Evolutionary conservation across 306 rosid genomes (phyloP), one percentile per base, ranked within the genome.

Genomic region (Cicer bijugum): DNA sequence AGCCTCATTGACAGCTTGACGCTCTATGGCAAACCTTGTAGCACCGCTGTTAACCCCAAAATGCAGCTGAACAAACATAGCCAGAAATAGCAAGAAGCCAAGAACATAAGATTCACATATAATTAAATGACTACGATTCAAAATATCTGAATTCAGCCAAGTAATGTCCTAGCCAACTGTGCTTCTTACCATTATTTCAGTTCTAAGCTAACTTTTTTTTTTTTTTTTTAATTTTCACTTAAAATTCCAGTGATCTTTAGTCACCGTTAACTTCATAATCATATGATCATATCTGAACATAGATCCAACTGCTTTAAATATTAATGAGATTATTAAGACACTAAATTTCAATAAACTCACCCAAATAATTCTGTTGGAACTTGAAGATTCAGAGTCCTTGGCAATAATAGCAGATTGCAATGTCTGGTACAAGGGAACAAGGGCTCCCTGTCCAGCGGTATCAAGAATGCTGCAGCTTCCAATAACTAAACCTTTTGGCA

Each of bases 1-100:
- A 55, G 99, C 97, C 69, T 94, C 99, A 55, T 94, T 94, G 77
- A 88, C 87, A 62, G 97, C 99, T 85, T 87, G 99, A n/a, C 81
- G 91, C 90, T 94, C 99, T 47, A 94, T 58, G 12, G 97, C 99
- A 77, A 91, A 90, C 83, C 88, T 85, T 58, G 96, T 82, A 69
- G 99, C 99, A 71, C 96, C 96, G 64, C 99, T 90, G 73, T 91
- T 91, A 65, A 91, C 97, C 77, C 99, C 99, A 84, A 94, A 91
- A 82, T 94, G 99, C 79, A 94, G 74, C 99, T 94, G 78, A 48
- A 78, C 46, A 48, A 63, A 69, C 62, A 76, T 40, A 51, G 58
- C 60, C 14, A 75, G 53, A 78, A 37, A 75, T 55, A 68, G 28
- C 45, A 39, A 75, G 45, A 17, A 1, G 19, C 19, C 19, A 17